Base-by-base conservation (phyloP, 345 rosid species). In the Cardamine resedifolia region DNA sequence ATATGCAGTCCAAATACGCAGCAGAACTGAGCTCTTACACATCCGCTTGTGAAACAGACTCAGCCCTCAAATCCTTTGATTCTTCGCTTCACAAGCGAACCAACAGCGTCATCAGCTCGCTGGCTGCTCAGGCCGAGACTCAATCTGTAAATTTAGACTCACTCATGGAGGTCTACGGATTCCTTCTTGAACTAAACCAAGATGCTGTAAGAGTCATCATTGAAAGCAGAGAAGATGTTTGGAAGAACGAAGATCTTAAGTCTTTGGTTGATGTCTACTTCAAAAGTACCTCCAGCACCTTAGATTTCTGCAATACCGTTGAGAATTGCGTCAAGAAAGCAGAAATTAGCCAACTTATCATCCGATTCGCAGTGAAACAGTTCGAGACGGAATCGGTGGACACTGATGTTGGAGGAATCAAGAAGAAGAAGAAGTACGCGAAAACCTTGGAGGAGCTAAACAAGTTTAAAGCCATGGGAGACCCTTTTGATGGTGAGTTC, bases 401-500 rank as follows among this genome's bases (percentile, higher is more conserved):
- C 53, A 59, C 52, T n/a, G 77, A 21, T 12, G 16, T 70, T 18
- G 92, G 70, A 67, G 70, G 20, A 20, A 63, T 6, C 5, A 78
- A 74, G 63, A 84, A 74, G 63, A 84, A 74, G 53, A 78, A 61
- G 51, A 86, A 71, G 78, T 86, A 70, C 39, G 73, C 5, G 4
- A 86, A 83, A 77, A 90, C 98, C 3, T 52, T 90, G 74, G 87
- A 79, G 34, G 94, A 85, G 65, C 74, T 93, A 52, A 74, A 62
- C 14, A 86, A 77, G 53, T 90, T 89, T 72, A 90, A 78, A 85
- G 86, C 74, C 2, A 83, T 82, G 14, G 97, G 87, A 45, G 81
- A 86, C 56, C 98, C 97, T 11, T 93, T 90, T 62, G 80, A 79
- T 0, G 77, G 78, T 10, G 91, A 87, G 53, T 90, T 93, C 75